These are phyloP conservation scores for Termitomyces sp. DNA, from an alignment of 768 basidiomycete genomes.

Conservation along the genomic window DNA sequence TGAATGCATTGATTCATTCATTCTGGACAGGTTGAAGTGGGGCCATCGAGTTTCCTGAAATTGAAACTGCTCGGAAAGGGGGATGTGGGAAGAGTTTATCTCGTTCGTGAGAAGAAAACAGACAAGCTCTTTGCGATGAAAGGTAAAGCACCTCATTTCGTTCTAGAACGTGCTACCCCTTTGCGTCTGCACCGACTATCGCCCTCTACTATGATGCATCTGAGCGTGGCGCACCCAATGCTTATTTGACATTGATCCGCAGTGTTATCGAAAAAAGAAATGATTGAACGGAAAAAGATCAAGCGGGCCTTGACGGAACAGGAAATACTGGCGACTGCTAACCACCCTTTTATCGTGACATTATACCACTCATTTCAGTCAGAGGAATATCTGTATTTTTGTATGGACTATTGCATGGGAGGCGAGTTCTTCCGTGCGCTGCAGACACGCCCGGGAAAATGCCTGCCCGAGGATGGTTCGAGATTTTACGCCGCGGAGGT, in stretches of 20 bases:
- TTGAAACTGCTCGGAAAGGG: conserved; percentile 98
- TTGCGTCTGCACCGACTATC: not conserved
- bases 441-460: conserved; percentile 95
- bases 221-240: conserved; percentile 27
- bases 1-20: conserved; percentile 1
- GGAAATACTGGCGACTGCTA: conserved; percentile 97
- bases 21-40: conserved; percentile 75
- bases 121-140: conserved; percentile 98
- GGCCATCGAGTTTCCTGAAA: conserved; percentile 92
- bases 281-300: conserved; percentile 99
- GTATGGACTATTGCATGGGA: conserved; percentile 99
- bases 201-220: not conserved
- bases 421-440: conserved; percentile 99
- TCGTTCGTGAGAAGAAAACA: conserved; percentile 97
- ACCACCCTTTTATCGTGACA: conserved; percentile 99
- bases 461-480: conserved; percentile 90
- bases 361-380: conserved; percentile 99
- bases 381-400: conserved; percentile 95
- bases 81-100: conserved; percentile 97
- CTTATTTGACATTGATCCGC: conserved; percentile 33
- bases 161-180: conserved; percentile 17
- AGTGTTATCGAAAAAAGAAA: conserved; percentile 99
- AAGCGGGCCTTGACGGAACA: conserved; percentile 98
- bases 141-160: conserved; percentile 50
- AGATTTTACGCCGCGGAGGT: conserved; percentile 99